Conservation (phyloP, 2,329 filamentous ascomycete genomes). For the Acrocalymma vagum region DNA sequence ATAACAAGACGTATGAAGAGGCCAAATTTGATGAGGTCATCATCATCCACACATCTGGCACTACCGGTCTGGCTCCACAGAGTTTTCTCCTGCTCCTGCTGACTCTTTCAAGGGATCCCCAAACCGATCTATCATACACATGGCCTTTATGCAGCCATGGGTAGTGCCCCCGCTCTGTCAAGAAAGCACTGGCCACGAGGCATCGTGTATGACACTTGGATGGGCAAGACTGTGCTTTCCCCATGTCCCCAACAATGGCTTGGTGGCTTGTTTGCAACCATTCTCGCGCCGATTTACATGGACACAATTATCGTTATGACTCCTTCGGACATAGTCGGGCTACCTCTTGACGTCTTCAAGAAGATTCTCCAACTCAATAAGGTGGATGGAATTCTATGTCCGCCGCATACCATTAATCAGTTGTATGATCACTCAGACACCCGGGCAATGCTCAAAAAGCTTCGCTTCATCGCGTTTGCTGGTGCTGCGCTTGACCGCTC, state of each 20-base stretch:
- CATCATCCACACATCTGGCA: constrained; percentile 29
- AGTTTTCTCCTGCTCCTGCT: neutral
- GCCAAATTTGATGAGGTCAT: constrained; percentile 18
- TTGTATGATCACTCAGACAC: constrained; percentile 20
- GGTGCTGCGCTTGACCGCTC: constrained; percentile 20
- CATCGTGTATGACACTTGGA: constrained; percentile 19
- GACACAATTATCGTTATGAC: constrained; percentile 15
- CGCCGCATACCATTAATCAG: constrained; percentile 20
- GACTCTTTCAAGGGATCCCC: constrained; percentile 9
- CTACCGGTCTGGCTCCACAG: too few species aligned
- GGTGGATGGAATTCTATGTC: constrained; percentile 17
- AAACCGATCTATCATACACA: constrained; percentile 24
- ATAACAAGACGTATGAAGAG: constrained; percentile 23
- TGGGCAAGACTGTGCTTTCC: constrained; percentile 13
- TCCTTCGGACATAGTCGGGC: constrained; percentile 8
- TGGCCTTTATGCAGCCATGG: constrained; percentile 8
- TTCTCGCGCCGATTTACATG: constrained; percentile 14
- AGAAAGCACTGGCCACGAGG: constrained; percentile 22
- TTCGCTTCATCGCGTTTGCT: constrained; percentile 18
- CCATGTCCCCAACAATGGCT: constrained; percentile 28
- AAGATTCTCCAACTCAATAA: constrained; percentile 15
- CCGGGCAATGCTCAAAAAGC: constrained; percentile 16
- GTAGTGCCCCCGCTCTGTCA: constrained; percentile 3
- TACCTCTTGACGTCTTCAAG: constrained; percentile 15
- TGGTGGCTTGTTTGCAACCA: constrained; percentile 15